A percentile compares a stretch with the other conserved stretches of the same genome.
Conservation (phyloP, 2,329 filamentous ascomycete species). For the Phialemoniopsis sp. region DNA sequence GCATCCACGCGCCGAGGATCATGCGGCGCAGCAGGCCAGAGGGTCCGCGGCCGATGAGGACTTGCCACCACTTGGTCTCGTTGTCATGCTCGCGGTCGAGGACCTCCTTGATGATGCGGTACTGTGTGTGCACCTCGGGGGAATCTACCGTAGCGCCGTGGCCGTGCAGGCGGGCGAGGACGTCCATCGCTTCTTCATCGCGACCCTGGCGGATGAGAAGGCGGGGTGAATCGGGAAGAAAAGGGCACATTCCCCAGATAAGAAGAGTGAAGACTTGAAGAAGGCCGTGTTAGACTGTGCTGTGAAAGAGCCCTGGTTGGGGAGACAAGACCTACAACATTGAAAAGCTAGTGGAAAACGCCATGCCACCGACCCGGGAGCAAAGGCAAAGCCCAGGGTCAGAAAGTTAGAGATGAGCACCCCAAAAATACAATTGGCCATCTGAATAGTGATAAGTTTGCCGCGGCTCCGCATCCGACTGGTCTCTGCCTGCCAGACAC, state of each 20-base stretch:
- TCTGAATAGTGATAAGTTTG: slow-evolving; percentile 16
- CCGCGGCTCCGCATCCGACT: slow-evolving; percentile 14
- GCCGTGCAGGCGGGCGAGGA: slow-evolving; percentile 17
- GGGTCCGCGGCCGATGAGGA: slow-evolving; percentile 29
- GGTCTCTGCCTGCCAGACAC: slow-evolving; percentile 13
- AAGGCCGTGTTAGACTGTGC: too few relatives aligned
- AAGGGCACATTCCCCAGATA: slow-evolving; percentile 12
- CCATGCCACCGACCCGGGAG: slow-evolving; percentile 11
- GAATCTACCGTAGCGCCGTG: slow-evolving; percentile 20
- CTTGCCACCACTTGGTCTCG: slow-evolving; percentile 36
- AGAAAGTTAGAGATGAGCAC: slow-evolving; percentile 30
- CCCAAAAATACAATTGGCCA: slow-evolving; percentile 25
- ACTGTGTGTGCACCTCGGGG: slow-evolving; percentile 20
- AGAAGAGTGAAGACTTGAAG: slow-evolving; percentile 18
- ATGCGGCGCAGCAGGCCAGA: slow-evolving; percentile 3
- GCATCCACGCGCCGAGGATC: slow-evolving; percentile 19
- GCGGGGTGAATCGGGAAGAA: slow-evolving; percentile 13
- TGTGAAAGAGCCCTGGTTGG: too few relatives aligned
- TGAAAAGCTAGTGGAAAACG: slow-evolving; percentile 18
- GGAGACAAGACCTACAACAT: slow-evolving; percentile 20
- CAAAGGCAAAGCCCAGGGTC: slow-evolving; percentile 12
- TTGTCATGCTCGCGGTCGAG: slow-evolving; percentile 37
- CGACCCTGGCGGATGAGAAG: slow-evolving; percentile 12
- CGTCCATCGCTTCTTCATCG: slow-evolving; percentile 10
- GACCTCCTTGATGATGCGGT: slow-evolving; percentile 27